phyloP scores from a whole-genome alignment of 176 grass and related monocot genomes.

The Lolium multiflorum region DNA sequence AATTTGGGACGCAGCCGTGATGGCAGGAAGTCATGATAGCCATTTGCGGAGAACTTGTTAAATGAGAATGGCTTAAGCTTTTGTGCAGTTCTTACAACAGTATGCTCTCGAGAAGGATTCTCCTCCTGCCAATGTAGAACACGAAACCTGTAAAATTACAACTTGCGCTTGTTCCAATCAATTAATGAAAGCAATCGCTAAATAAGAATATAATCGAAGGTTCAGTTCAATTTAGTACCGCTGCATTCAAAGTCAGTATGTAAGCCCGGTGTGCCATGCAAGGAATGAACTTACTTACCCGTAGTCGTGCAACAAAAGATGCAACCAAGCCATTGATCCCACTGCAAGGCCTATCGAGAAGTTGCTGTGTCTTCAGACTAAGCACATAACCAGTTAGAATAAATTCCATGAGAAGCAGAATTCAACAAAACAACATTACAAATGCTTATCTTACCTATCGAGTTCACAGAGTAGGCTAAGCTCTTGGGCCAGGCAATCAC shows the following conservation, averaged over 20 bases:
- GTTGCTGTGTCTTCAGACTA: constrained; percentile 81
- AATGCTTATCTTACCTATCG: constrained; percentile 57
- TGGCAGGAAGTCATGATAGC: constrained; percentile 80
- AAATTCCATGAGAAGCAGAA: neutral
- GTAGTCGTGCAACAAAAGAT: constrained; percentile 78
- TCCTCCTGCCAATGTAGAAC: constrained; percentile 70
- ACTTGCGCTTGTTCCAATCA: neutral
- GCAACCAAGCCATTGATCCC: constrained; percentile 87
- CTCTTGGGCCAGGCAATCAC: constrained; percentile 75
- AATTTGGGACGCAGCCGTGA: constrained; percentile 86
- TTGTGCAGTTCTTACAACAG: constrained; percentile 91
- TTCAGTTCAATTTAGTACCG: constrained; percentile 18
- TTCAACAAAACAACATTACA: neutral
- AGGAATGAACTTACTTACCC: constrained; percentile 54
- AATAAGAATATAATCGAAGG: constrained; percentile 4
- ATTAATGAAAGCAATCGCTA: neutral
- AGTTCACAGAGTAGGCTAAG: constrained; percentile 71
- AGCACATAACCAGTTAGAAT: constrained; percentile 43
- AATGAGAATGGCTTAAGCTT: constrained; percentile 93
- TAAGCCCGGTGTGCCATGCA: constrained; percentile 1
- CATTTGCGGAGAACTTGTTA: constrained; percentile 82
- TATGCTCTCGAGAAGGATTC: constrained; percentile 88
- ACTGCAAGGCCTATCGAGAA: constrained; percentile 58
- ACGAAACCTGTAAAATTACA: constrained; percentile 8
- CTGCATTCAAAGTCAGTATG: neutral